phyloP scores from a whole-genome alignment of 352 stramenopile genomes.

The Bremia lactucae region DNA sequence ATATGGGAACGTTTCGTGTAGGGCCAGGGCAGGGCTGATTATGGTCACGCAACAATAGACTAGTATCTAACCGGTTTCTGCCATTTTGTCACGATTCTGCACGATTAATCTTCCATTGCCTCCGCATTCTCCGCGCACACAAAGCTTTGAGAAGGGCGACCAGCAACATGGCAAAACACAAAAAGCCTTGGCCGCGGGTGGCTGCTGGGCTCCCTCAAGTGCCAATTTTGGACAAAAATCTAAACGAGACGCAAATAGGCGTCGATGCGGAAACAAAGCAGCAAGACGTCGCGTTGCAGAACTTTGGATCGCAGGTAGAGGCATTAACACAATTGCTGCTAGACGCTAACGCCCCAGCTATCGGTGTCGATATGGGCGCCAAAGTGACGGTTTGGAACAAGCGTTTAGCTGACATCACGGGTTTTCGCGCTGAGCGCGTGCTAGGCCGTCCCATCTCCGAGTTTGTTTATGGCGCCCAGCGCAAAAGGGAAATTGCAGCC shows the following conservation, averaged over 20 bases:
- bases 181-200: not conserved
- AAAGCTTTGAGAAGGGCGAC: not conserved
- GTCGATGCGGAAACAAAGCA: not conserved
- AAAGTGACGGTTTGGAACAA: slow-evolving; percentile 59
- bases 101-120: too few species aligned
- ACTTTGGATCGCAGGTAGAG: not conserved
- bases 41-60: too few species aligned
- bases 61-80: not conserved
- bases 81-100: not conserved
- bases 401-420: slow-evolving; percentile 42
- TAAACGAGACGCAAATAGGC: not conserved
- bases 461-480: slow-evolving; percentile 37
- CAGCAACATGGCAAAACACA: not conserved
- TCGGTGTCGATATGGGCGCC: slow-evolving; percentile 42
- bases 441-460: slow-evolving; percentile 33
- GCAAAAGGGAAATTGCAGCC: slow-evolving; percentile 23
- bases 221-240: not conserved
- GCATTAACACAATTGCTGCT: slow-evolving; percentile 22
- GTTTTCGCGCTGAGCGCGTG: slow-evolving; percentile 30
- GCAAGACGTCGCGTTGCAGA: not conserved
- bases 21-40: too few species aligned
- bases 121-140: not conserved
- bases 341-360: slow-evolving; percentile 55
- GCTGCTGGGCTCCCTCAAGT: too few species aligned
- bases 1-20: too few species aligned